A percentile compares a stretch with the other conserved stretches of the same genome.
phyloP scores from a whole-genome alignment of 257 asterid genomes.

The Asclepias syriaca region DNA sequence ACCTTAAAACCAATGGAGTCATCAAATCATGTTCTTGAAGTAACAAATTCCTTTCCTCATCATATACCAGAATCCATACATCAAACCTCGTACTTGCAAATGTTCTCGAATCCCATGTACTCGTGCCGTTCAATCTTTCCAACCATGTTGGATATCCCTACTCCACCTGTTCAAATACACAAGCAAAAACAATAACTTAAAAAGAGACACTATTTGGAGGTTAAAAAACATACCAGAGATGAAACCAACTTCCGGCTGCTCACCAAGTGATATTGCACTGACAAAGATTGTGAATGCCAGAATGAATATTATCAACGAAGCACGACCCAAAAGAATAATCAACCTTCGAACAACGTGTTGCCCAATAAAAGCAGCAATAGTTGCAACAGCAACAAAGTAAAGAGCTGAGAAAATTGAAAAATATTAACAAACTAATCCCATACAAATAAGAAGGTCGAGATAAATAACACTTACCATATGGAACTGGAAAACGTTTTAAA shows the following conservation, averaged over 20 bases:
- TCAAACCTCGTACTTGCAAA: slow-evolving; percentile 67
- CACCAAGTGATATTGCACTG: slow-evolving; percentile 90
- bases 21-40: background rate
- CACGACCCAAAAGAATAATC: slow-evolving; percentile 69
- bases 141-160: slow-evolving; percentile 84
- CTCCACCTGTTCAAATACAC: slow-evolving; percentile 61
- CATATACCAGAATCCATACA: background rate
- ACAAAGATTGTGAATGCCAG: slow-evolving; percentile 82
- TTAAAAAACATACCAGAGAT: background rate
- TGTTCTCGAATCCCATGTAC: slow-evolving; percentile 91
- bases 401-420: slow-evolving; percentile 38
- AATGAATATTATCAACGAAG: slow-evolving; percentile 88
- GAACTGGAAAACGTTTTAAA: slow-evolving; percentile 86
- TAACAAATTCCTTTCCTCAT: too few species aligned
- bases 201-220: background rate
- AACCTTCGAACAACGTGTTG: slow-evolving; percentile 75
- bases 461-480: slow-evolving; percentile 55
- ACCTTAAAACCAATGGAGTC: background rate
- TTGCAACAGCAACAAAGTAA: slow-evolving; percentile 63
- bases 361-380: slow-evolving; percentile 76
- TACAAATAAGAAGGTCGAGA: background rate
- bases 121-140: slow-evolving; percentile 65
- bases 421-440: background rate
- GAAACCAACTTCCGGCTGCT: slow-evolving; percentile 14
- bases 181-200: background rate